These are phyloP conservation scores for Podila epicladia DNA, from an alignment of 192 early-diverging fungal genomes.

Conservation along the genomic window DNA sequence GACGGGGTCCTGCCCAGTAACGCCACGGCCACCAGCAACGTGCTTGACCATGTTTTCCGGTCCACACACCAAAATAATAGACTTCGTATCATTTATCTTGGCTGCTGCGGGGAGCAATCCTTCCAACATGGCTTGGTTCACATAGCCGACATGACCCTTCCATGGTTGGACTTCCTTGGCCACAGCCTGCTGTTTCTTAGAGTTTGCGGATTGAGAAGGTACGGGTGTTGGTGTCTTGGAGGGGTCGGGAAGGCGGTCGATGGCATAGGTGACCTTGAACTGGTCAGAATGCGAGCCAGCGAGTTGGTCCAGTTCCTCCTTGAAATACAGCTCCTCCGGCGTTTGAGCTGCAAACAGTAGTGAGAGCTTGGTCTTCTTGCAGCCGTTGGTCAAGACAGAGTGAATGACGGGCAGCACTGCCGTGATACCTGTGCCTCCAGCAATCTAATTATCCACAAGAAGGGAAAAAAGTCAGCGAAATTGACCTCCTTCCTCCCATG, in stretches of 20 bases:
- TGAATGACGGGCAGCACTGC: constrained; percentile 74
- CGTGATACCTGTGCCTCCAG: constrained; percentile 84
- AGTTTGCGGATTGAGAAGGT: neutral
- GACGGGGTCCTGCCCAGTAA: constrained; percentile 65
- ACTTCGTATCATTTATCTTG: neutral
- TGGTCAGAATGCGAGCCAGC: constrained; percentile 50
- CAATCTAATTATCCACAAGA: constrained; percentile 55
- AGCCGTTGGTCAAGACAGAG: constrained; percentile 53
- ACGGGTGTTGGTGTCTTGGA: constrained; percentile 33
- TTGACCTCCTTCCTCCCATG: neutral
- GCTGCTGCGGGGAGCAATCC: constrained; percentile 18
- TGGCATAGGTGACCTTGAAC: constrained; percentile 58
- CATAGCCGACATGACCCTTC: constrained; percentile 37
- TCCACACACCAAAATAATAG: constrained; percentile 70
- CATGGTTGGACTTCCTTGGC: constrained; percentile 39
- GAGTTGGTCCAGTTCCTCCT: constrained; percentile 62
- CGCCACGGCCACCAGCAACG: constrained; percentile 63
- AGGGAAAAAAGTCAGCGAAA: neutral
- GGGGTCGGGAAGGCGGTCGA: constrained; percentile 46
- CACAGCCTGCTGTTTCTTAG: constrained; percentile 17
- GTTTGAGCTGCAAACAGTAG: constrained; percentile 60
- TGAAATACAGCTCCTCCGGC: constrained; percentile 62
- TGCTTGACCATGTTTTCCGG: constrained; percentile 69
- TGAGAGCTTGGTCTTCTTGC: constrained; percentile 57
- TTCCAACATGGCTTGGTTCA: constrained; percentile 49